Evolutionary conservation across 2,329 filamentous ascomycete species (phyloP), one percentile per base, ranked within the genome.

Genomic region (Neoascochyta sp.): DNA sequence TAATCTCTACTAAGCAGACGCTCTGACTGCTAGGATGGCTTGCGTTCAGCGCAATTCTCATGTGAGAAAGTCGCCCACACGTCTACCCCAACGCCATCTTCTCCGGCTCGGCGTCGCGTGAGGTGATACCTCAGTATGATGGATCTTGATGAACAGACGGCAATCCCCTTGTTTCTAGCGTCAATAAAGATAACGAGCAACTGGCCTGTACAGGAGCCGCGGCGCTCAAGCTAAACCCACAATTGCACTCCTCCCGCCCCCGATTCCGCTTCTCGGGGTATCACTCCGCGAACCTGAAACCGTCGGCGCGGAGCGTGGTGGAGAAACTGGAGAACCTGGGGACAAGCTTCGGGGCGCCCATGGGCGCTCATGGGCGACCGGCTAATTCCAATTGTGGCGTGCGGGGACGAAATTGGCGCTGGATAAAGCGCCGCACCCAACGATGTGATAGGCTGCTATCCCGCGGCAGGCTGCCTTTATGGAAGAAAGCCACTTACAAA

Each of bases 251-350:
- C 41, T 24, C 9, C 43, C 43, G 43, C 25, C 6, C 16, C 19
- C 27, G 8, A 14, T 21, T n/a, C 34, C 26, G 24, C n/a, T 19
- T 19, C 23, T 48, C 42, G 47, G 47, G 24, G 31, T 29, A 46
- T 32, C 29, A 31, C 25, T 35, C 28, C 26, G 29, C 39, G 34
- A 40, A 26, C 18, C 28, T 39, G 26, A 36, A 23, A 27, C 32
- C 19, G 29, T 37, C 42, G 30, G 31, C 17, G 33, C 27, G 25
- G 24, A 38, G 32, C 24, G 28, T 28, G 24, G 35, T 35, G 40
- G 36, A 39, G 35, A 40, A 37, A 20, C 17, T 37, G 34, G 34
- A 29, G 27, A 42, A 43, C 29, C 40, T 39, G 43, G 45, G 39
- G 38, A 39, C 21, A 32, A 41, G 40, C 38, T 32, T 34, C 30